These are phyloP conservation scores for Phaffia tasmanica DNA, from an alignment of 768 basidiomycete species.

Conservation along the genomic window DNA sequence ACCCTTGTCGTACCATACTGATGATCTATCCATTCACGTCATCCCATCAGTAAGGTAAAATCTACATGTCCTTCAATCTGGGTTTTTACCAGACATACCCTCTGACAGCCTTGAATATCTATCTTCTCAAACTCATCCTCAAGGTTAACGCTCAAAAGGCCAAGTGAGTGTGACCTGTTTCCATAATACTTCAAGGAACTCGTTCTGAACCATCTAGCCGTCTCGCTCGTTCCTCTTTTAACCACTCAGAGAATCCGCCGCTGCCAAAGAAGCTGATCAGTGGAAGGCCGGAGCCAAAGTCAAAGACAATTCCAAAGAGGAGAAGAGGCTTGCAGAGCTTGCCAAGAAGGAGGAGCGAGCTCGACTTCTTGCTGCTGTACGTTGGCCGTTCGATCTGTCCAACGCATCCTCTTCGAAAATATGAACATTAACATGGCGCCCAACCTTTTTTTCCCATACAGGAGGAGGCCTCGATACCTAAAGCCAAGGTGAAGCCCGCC, in stretches of 20 bases:
- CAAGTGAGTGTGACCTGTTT: background rate
- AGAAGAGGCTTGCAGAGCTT: constrained; percentile 24
- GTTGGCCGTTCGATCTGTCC: background rate
- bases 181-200: background rate
- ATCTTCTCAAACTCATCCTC: background rate
- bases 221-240: background rate
- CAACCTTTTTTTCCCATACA: background rate
- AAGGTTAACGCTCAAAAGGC: constrained; percentile 11
- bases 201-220: background rate
- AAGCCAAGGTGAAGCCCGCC: constrained; percentile 4
- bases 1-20: background rate
- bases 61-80: background rate
- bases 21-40: background rate
- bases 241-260: background rate
- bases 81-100: background rate
- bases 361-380: constrained; percentile 18
- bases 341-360: constrained; percentile 23
- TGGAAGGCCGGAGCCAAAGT: constrained; percentile 25
- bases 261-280: constrained; percentile 21
- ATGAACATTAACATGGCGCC: background rate
- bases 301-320: constrained; percentile 26
- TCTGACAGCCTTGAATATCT: background rate
- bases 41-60: background rate
- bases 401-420: background rate
- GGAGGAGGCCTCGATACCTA: constrained; percentile 14